phyloP scores from a whole-genome alignment of 2,329 filamentous ascomycete species.

The Rutstroemia sp. region DNA sequence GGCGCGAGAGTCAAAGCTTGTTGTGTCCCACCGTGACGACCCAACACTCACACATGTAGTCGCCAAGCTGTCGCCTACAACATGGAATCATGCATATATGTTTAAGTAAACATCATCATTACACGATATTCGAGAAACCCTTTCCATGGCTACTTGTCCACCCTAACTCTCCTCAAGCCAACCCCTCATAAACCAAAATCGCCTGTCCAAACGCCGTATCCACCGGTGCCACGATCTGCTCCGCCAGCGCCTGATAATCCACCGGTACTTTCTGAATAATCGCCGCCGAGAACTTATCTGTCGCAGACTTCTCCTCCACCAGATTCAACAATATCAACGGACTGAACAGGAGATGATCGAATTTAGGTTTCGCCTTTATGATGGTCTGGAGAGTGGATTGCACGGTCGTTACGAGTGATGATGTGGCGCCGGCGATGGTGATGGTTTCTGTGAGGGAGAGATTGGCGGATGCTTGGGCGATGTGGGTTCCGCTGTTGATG shows the following conservation, averaged over 20 bases:
- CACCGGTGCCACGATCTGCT: slow-evolving; percentile 33
- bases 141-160: too few relatives aligned
- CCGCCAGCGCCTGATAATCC: slow-evolving; percentile 7
- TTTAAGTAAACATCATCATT: too few relatives aligned
- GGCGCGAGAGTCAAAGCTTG: too few relatives aligned
- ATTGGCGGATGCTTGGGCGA: slow-evolving; percentile 32
- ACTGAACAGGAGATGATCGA: slow-evolving; percentile 34
- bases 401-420: slow-evolving; percentile 40
- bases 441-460: slow-evolving; percentile 35
- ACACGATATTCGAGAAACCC: too few relatives aligned
- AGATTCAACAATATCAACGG: slow-evolving; percentile 38
- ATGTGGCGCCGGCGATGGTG: slow-evolving; percentile 33
- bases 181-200: slow-evolving; percentile 27
- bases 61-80: too few relatives aligned
- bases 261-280: slow-evolving; percentile 16
- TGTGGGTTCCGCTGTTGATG: slow-evolving; percentile 34
- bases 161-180: too few relatives aligned
- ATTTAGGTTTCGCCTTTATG: slow-evolving; percentile 34
- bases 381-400: slow-evolving; percentile 36
- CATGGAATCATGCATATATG: too few relatives aligned
- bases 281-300: slow-evolving; percentile 21
- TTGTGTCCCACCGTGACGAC: too few relatives aligned
- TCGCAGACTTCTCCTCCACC: slow-evolving; percentile 34
- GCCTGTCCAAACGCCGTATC: slow-evolving; percentile 48
- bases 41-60: too few relatives aligned